A percentile compares a stretch with the other conserved stretches of the same genome.
These are phyloP conservation scores for Fraxinus sp. DNA, from an alignment of 305 asterid genomes.

Conservation along the genomic window DNA sequence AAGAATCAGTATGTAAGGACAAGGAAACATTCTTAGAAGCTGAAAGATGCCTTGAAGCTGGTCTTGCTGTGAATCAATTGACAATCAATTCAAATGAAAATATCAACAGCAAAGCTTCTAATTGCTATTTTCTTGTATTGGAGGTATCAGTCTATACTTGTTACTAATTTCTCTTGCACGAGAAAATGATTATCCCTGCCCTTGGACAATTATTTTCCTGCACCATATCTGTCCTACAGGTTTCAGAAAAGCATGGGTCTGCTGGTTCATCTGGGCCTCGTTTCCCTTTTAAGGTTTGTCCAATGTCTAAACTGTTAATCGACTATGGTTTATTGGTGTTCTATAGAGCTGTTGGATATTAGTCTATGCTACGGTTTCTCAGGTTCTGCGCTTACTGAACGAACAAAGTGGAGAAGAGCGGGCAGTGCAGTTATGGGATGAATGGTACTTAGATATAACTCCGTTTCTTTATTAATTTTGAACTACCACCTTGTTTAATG, in stretches of 20 bases:
- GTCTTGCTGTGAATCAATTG: conserved; percentile 32
- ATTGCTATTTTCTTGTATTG: conserved; percentile 69
- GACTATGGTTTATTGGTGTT: conserved; percentile 18
- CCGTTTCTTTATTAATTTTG: conserved; percentile 7
- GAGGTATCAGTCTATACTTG: conserved; percentile 53
- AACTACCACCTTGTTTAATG: background rate
- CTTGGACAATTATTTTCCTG: background rate
- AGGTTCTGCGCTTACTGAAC: conserved; percentile 79
- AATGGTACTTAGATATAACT: conserved; percentile 58
- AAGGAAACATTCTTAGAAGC: conserved; percentile 33
- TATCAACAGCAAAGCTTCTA: conserved; percentile 32
- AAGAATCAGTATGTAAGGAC: conserved; percentile 43
- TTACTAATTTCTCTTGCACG: conserved; percentile 17
- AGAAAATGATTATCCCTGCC: conserved; percentile 12
- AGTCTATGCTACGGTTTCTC: conserved; percentile 28
- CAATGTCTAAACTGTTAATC: conserved; percentile 21
- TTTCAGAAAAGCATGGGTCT: conserved; percentile 60
- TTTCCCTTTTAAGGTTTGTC: conserved; percentile 62
- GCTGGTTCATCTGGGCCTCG: conserved; percentile 49
- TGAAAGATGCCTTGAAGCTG: conserved; percentile 39
- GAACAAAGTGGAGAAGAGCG: conserved; percentile 88
- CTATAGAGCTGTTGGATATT: conserved; percentile 21
- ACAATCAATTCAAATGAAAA: conserved; percentile 33
- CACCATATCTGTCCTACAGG: conserved; percentile 44
- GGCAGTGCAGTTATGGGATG: conserved; percentile 75